These are phyloP conservation scores for Umbelopsis vinacea DNA, from an alignment of 192 early-diverging fungal species.

Conservation along the genomic window DNA sequence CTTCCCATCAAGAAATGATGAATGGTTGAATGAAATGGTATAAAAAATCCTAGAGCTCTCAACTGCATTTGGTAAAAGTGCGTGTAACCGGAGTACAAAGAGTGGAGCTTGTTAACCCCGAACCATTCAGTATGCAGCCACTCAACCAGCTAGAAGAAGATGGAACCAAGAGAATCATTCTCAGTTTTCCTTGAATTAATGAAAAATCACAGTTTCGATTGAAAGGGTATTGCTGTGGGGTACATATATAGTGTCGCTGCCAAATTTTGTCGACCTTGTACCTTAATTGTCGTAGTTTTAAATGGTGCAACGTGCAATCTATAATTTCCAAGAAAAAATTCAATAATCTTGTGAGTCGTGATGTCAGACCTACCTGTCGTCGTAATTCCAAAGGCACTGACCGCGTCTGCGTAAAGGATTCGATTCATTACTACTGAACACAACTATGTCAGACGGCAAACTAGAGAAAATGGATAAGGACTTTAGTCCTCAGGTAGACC, in stretches of 20 bases:
- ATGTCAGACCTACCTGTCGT: background rate
- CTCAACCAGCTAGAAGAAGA: background rate
- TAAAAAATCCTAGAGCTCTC: background rate
- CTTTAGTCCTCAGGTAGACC: constrained; percentile 79
- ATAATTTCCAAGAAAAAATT: background rate
- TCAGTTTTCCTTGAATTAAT: no score
- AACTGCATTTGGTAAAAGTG: constrained; percentile 23
- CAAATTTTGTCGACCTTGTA: background rate
- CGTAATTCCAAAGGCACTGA: constrained; percentile 6
- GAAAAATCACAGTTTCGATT: no score
- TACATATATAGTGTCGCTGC: no score
- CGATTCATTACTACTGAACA: constrained; percentile 2
- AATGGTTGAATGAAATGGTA: constrained; percentile 15
- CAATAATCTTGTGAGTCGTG: background rate
- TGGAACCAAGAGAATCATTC: no score
- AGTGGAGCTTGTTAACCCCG: background rate
- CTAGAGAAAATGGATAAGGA: constrained; percentile 92
- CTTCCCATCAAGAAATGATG: constrained; percentile 21
- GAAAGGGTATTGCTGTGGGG: no score
- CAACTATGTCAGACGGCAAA: constrained; percentile 55
- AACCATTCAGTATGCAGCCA: background rate
- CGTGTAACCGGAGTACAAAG: constrained; percentile 21
- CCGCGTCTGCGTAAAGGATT: background rate
- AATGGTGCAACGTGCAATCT: background rate
- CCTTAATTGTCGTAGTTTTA: background rate